Conservation (phyloP, 768 basidiomycete species). For the Filobasidium floriforme region DNA sequence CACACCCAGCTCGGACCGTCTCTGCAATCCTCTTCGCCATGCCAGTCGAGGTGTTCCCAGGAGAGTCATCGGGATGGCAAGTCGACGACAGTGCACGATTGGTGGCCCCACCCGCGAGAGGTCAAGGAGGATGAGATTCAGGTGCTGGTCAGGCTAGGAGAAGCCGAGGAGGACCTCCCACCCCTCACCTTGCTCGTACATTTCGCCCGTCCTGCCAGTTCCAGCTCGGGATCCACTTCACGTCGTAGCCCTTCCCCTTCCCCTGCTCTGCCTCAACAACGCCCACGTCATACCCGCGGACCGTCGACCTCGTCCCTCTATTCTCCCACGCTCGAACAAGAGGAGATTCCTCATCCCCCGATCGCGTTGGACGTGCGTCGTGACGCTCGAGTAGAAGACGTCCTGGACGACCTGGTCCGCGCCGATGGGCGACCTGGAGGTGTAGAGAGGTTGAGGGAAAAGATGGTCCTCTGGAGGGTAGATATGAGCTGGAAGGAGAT, state of each 20-base stretch:
- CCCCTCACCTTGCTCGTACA: conserved; percentile 32
- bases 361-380: conserved; percentile 31
- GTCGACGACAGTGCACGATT: conserved; percentile 5
- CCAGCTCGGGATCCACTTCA: no score
- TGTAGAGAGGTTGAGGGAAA: conserved; percentile 16
- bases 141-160: conserved; percentile 30
- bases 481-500: conserved; percentile 42
- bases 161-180: conserved; percentile 10
- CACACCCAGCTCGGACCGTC: conserved; percentile 28
- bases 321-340: neutral
- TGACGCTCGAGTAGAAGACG: conserved; percentile 26
- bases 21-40: neutral
- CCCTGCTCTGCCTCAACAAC: neutral
- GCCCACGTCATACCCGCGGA: neutral
- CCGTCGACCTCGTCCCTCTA: neutral
- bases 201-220: conserved; percentile 19
- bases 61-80: neutral
- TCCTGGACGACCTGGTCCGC: conserved; percentile 31
- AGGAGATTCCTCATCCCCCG: conserved; percentile 23
- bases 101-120: conserved; percentile 11
- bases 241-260: no score
- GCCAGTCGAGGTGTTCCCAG: no score
- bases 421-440: conserved; percentile 27
- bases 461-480: conserved; percentile 37
- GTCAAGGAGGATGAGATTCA: conserved; percentile 30